phyloP scores from a whole-genome alignment of 805 yeast species.

The Nakazawaea anatomiae region DNA sequence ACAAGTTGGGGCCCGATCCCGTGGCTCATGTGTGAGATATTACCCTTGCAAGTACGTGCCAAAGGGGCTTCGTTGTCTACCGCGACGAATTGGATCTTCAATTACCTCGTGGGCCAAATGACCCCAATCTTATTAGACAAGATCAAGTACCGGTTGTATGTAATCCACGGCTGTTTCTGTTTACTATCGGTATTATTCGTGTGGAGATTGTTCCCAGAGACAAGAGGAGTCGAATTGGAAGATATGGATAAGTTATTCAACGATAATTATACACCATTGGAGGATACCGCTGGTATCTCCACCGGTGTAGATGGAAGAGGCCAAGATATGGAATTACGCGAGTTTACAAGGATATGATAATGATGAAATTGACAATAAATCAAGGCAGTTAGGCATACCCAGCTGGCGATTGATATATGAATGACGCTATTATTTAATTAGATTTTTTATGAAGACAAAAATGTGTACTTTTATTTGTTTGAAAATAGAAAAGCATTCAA shows the following conservation, averaged over 20 bases:
- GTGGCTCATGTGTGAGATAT: slow-evolving; percentile 83
- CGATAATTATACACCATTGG: slow-evolving; percentile 15
- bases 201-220: slow-evolving; percentile 44
- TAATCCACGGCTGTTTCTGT: slow-evolving; percentile 77
- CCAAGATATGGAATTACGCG: slow-evolving; percentile 1
- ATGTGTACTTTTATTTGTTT: too few relatives aligned
- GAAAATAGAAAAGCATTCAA: too few relatives aligned
- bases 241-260: slow-evolving; percentile 53
- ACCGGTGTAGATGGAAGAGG: neutral
- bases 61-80: slow-evolving; percentile 89
- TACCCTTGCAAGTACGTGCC: slow-evolving; percentile 79
- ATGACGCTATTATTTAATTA: too few relatives aligned
- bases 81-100: slow-evolving; percentile 90
- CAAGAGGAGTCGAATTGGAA: slow-evolving; percentile 46
- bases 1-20: slow-evolving; percentile 94
- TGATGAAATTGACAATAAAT: too few relatives aligned
- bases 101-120: slow-evolving; percentile 87
- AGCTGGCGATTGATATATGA: too few relatives aligned
- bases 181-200: slow-evolving; percentile 33
- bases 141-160: slow-evolving; percentile 74
- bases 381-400: too few relatives aligned
- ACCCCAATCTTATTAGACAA: slow-evolving; percentile 78
- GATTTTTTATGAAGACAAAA: too few relatives aligned
- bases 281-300: neutral
- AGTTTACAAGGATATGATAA: neutral